A percentile compares a stretch with the other conserved stretches of the same genome.
Conservation (phyloP, 1,284 basidiomycete species). For the Cutaneotrichosporon sp. region DNA sequence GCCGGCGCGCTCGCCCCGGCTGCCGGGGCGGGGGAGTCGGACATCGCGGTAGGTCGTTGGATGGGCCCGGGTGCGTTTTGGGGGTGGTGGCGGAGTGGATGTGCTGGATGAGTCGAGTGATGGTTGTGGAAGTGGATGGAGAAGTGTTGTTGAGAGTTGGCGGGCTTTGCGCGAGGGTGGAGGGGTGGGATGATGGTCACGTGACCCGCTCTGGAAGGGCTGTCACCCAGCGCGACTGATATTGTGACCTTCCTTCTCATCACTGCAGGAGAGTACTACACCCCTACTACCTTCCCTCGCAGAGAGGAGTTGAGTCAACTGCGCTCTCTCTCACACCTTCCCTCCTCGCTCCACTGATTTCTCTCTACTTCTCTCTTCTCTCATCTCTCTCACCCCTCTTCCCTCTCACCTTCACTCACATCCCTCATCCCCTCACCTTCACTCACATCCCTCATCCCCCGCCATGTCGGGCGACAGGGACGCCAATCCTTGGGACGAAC, state of each 20-base stretch:
- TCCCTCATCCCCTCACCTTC: too few relatives aligned
- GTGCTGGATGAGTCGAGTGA: neutral
- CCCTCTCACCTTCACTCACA: neutral
- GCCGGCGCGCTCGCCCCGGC: conserved; percentile 31
- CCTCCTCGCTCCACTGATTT: neutral
- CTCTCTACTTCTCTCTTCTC: neutral
- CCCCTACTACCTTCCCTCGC: too few relatives aligned
- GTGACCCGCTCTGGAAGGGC: neutral
- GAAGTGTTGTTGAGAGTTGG: neutral
- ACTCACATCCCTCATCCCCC: neutral
- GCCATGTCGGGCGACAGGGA: neutral
- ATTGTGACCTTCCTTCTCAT: neutral
- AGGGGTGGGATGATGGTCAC: neutral
- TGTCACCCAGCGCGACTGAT: neutral
- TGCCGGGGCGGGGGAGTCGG: conserved; percentile 32
- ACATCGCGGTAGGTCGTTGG: conserved; percentile 33
- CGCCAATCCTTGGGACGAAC: neutral
- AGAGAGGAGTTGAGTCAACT: too few relatives aligned
- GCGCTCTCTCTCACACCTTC: neutral
- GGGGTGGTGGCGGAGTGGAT: neutral
- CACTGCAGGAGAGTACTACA: too few relatives aligned
- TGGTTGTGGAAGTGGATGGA: neutral
- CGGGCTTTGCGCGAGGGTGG: neutral
- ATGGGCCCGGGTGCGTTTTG: conserved; percentile 7
- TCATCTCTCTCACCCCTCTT: neutral